phyloP scores from a whole-genome alignment of 805 yeast genomes.

The Starmerella gropengiesseri region DNA sequence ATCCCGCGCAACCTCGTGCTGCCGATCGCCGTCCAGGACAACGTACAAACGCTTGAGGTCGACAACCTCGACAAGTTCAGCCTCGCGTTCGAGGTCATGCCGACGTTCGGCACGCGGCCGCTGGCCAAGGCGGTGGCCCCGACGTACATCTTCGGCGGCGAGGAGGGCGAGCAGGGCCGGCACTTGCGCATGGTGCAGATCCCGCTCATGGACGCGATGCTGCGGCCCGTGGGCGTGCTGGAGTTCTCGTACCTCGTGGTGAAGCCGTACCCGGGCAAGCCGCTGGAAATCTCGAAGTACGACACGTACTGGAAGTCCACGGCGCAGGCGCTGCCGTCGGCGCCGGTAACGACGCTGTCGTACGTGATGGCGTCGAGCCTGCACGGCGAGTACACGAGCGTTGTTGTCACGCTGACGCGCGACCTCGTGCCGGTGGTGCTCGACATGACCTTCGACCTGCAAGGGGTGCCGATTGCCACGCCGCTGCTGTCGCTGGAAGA shows the following conservation, averaged over 20 bases:
- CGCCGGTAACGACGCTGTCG: conserved; percentile 35
- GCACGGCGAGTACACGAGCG: conserved; percentile 63
- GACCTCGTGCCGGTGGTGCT: conserved; percentile 76
- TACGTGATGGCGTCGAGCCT: conserved; percentile 87
- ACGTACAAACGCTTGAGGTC: conserved; percentile 71
- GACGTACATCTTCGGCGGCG: conserved; percentile 38
- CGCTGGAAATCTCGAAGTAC: conserved; percentile 80
- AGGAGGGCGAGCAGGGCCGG: conserved; percentile 19
- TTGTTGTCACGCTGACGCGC: conserved; percentile 57
- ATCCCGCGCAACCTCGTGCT: conserved; percentile 78
- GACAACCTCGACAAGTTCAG: conserved; percentile 63
- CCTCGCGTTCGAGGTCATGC: conserved; percentile 81
- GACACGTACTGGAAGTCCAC: conserved; percentile 97
- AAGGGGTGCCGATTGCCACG: conserved; percentile 44
- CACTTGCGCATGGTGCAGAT: conserved; percentile 33
- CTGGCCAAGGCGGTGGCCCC: conserved; percentile 82
- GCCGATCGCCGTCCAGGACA: conserved; percentile 61
- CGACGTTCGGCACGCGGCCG: conserved; percentile 86
- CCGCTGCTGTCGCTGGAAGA: conserved; percentile 24
- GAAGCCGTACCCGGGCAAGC: conserved; percentile 74
- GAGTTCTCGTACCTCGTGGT: conserved; percentile 70
- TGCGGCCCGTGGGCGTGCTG: conserved; percentile 72
- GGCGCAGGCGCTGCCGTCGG: conserved; percentile 27
- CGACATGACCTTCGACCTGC: conserved; percentile 51
- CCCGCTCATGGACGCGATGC: conserved; percentile 72